Evolutionary conservation across 2,329 filamentous ascomycete species (phyloP), one percentile per base, ranked within the genome.

Genomic region (Phymatotrichopsis omnivora): DNA sequence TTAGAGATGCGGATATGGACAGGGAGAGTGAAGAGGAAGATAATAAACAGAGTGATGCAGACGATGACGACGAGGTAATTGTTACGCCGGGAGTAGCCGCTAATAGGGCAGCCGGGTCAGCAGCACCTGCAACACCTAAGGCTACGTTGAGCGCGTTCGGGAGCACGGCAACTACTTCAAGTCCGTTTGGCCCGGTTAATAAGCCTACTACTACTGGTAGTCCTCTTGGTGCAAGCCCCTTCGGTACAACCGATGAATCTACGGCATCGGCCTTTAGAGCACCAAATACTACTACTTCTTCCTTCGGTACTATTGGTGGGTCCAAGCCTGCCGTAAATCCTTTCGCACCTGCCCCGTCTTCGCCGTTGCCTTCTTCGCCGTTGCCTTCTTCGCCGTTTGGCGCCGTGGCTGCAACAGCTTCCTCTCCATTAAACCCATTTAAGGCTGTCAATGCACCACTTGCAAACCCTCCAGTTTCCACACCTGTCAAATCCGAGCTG

Each of bases 1-100:
- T 42, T 7, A 43, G 43, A 22, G 50, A 52, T 28, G 39, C 45
- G 4, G 35, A 39, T 32, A 50, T 51, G 47, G 50, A 43, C 35
- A 41, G 25, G 16, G 44, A 52, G 37, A 50, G 45, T 19, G 46
- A 52, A 35, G 33, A 40, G 25, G 41, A 52, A 14, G 42, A 49
- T n/a, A 42, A 52, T 23, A 49, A 46, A 14, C 25, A 25, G 6
- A 49, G 42, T 33, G 45, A 49, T 37, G 23, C 10, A n/a, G n/a
- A n/a, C 16, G 41, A 48, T 41, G 46, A 42, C 7, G 47, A 50
- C 35, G 46, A 41, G 6, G 49, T 45, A 23, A 45, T 49, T 25
- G 32, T 42, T 42, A 33, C 42, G 12, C 49, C 49, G 35, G 30
- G 30, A 10, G 32, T 23, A 19, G 34, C 34, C 20, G 33, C 42